Conservation (phyloP, 208 protist species). For the Wallacemonas rigidus region DNA sequence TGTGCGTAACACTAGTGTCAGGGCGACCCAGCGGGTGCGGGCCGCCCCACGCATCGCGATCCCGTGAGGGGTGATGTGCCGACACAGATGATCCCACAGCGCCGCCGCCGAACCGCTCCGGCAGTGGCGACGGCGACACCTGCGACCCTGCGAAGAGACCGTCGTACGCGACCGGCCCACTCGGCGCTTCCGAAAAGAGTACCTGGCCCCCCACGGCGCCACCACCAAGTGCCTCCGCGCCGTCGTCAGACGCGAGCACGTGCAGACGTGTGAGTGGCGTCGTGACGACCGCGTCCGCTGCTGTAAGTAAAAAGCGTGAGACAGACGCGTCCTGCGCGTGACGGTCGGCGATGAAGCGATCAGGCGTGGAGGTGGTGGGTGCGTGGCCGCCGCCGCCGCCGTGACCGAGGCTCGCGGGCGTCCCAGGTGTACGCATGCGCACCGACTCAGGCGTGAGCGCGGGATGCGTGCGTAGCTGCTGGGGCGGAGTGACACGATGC, state of each 20-base stretch:
- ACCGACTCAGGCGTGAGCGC: background rate
- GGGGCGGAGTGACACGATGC: background rate
- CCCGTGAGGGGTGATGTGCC: background rate
- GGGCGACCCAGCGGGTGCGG: background rate
- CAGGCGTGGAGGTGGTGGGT: slow-evolving; percentile 21
- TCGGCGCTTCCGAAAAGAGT: too few relatives aligned
- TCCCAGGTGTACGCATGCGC: slow-evolving; percentile 10
- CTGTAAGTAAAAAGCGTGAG: slow-evolving; percentile 82
- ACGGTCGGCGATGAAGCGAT: slow-evolving; percentile 79
- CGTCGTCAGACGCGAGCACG: background rate
- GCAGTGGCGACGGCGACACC: background rate
- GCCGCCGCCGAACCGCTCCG: background rate
- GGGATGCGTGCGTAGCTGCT: background rate
- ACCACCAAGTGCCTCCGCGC: slow-evolving; percentile 16
- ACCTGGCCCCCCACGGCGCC: background rate
- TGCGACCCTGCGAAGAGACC: too few relatives aligned
- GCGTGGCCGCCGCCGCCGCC: background rate
- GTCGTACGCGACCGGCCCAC: too few relatives aligned
- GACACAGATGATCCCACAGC: too few relatives aligned
- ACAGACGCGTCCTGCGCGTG: slow-evolving; percentile 54
- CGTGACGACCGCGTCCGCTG: slow-evolving; percentile 57
- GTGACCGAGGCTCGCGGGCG: background rate
- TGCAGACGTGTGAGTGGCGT: background rate
- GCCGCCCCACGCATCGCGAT: background rate
- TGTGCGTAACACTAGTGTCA: background rate